These are phyloP conservation scores for Clitopilus hobsonii DNA, from an alignment of 768 basidiomycete genomes.

Conservation along the genomic window DNA sequence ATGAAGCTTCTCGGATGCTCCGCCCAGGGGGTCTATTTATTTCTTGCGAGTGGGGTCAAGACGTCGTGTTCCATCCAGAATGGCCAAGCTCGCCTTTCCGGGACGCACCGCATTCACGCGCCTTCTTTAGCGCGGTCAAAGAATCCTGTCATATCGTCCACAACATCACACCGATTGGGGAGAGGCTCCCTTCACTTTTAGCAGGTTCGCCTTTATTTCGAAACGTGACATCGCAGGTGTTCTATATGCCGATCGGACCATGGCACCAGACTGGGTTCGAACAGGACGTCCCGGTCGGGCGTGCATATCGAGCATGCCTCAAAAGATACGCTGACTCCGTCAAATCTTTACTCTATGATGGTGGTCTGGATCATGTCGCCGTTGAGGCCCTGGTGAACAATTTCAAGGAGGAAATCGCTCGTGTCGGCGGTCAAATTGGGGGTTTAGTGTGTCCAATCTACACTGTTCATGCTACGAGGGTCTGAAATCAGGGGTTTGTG, in stretches of 20 bases:
- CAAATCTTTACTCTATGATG: constrained; percentile 39
- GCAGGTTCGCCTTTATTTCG: constrained; percentile 32
- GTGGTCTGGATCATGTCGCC: constrained; percentile 28
- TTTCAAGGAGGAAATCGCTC: constrained; percentile 46
- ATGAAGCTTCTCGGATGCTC: constrained; percentile 60
- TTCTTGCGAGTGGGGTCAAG: constrained; percentile 55
- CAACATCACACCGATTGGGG: constrained; percentile 34
- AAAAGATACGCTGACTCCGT: constrained; percentile 43
- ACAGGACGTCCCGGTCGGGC: constrained; percentile 35
- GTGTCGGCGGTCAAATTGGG: constrained; percentile 25
- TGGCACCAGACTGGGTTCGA: constrained; percentile 32
- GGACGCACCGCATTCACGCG: constrained; percentile 28
- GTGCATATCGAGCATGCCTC: constrained; percentile 31
- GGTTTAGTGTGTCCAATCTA: constrained; percentile 48
- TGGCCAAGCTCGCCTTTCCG: constrained; percentile 9
- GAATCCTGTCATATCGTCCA: constrained; percentile 24
- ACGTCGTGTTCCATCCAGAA: constrained; percentile 32
- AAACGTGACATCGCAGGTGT: constrained; percentile 26
- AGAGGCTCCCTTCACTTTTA: constrained; percentile 34
- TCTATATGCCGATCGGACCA: constrained; percentile 51
- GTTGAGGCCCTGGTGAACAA: constrained; percentile 34
- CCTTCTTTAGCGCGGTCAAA: constrained; percentile 34
- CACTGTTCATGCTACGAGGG: constrained; percentile 38
- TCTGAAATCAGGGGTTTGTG: neutral
- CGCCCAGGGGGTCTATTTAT: constrained; percentile 69